Evolutionary conservation across 805 yeast genomes (phyloP), one percentile per base, ranked within the genome.

Genomic region (Ogataea wickerhamii): DNA sequence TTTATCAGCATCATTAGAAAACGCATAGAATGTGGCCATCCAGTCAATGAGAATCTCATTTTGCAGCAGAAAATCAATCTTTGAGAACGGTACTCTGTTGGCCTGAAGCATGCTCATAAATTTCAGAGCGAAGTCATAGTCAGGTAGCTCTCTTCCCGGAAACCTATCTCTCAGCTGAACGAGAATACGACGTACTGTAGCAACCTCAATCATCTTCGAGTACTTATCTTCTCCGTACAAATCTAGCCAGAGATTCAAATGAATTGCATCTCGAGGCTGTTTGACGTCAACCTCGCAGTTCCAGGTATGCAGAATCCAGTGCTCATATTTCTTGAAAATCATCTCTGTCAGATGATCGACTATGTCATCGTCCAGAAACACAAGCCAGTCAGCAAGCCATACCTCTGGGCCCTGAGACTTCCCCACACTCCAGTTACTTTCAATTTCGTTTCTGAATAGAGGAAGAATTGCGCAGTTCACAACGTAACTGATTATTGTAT

Each of bases 101-200:
- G 4, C 28, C 12, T 25, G 28, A 4, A 53, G 31, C 8, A 23
- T 28, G 2, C 30, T 11, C 7, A 38, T 29, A 25, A 49, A 51
- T 2, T 17, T 8, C 17, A 38, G 18, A 26, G 43, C 26, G 23
- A 28, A 36, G 4, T 32, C 28, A 11, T 22, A 20, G 4, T 17
- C 21, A 3, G 31, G 10, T 10, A 28, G 13, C 10, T 27, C 31
- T 7, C n/a, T 19, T 8, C 34, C 27, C 7, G 37, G 20, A 21
- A 37, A 33, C 6, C 12, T 6, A 11, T 20, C 12, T 19, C 49
- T 18, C 21, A 45, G 38, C 27, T 28, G 13, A 34, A 66, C 71
- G 0, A 86, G 73, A 20, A 80, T 80, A 35, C 80, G 84, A 43
- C 66, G 71, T 46, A 80, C 76, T 0, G 84, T 65, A 4, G 71